Conservation (phyloP, 2,329 filamentous ascomycete genomes). For the Tolypocladium cylindrosporum region DNA sequence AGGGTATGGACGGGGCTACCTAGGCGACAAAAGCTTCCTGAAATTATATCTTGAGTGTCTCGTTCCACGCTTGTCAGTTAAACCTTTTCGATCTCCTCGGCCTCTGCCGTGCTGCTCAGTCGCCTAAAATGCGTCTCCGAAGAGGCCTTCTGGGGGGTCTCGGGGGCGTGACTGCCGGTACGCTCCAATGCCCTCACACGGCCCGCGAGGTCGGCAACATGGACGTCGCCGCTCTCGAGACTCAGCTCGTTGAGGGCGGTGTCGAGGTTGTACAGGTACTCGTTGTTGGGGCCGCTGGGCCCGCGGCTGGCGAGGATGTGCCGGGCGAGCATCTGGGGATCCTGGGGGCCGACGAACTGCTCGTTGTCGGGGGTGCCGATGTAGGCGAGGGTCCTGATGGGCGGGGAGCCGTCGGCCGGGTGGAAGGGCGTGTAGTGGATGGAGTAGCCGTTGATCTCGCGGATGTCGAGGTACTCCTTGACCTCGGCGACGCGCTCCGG, state of each 20-base stretch:
- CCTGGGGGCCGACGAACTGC: conserved; percentile 80
- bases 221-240: conserved; percentile 67
- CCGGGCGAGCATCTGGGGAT: conserved; percentile 65
- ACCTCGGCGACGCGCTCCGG: conserved; percentile 67
- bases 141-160: conserved; percentile 4
- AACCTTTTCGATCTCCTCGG: conserved; percentile 18
- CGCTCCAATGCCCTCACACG: conserved; percentile 53
- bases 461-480: conserved; percentile 82
- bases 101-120: conserved; percentile 15
- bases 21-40: conserved; percentile 3
- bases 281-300: conserved; percentile 79
- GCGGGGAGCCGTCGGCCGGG: conserved; percentile 24
- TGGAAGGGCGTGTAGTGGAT: conserved; percentile 87
- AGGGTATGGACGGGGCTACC: neutral
- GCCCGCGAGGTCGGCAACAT: conserved; percentile 72
- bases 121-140: conserved; percentile 11
- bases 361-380: conserved; percentile 90
- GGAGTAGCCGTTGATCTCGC: conserved; percentile 94
- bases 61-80: neutral
- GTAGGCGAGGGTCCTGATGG: conserved; percentile 63
- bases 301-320: conserved; percentile 71
- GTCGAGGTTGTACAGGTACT: conserved; percentile 80
- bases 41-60: neutral
- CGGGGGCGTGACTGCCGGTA: conserved; percentile 5
- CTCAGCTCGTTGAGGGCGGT: conserved; percentile 62